Conservation (phyloP, 306 rosid species). For the Castanea mollissima region DNA sequence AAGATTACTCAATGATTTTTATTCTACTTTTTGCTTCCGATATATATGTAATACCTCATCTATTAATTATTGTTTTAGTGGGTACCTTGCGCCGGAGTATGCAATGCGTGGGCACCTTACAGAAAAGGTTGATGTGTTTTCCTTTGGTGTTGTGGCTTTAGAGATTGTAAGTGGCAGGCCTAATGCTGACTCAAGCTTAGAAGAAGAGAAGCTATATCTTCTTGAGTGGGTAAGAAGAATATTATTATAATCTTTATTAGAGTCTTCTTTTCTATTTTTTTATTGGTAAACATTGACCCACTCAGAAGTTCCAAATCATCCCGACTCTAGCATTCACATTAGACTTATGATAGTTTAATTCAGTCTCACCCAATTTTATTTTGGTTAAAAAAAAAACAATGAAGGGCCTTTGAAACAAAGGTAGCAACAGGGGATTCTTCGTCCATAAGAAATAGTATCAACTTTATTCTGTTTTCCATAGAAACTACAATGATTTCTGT, state of each 20-base stretch:
- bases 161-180: slow-evolving; percentile 79
- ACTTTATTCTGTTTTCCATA: neutral
- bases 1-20: slow-evolving; percentile 22
- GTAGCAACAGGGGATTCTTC: neutral
- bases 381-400: neutral
- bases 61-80: slow-evolving; percentile 40
- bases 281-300: neutral
- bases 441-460: neutral
- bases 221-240: slow-evolving; percentile 66
- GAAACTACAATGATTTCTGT: neutral
- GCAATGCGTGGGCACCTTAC: slow-evolving; percentile 94
- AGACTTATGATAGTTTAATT: neutral
- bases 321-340: neutral
- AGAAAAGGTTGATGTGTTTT: slow-evolving; percentile 81
- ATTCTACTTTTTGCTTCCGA: neutral
- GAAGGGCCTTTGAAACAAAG: neutral
- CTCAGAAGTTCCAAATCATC: neutral
- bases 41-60: neutral
- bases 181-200: slow-evolving; percentile 59
- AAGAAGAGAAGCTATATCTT: slow-evolving; percentile 62
- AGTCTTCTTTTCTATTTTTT: neutral
- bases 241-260: neutral
- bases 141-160: slow-evolving; percentile 83
- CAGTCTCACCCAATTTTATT: neutral
- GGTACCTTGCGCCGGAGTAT: slow-evolving; percentile 88